Conservation (phyloP, 768 basidiomycete species). For the Peribolospora kevripleyi region DNA sequence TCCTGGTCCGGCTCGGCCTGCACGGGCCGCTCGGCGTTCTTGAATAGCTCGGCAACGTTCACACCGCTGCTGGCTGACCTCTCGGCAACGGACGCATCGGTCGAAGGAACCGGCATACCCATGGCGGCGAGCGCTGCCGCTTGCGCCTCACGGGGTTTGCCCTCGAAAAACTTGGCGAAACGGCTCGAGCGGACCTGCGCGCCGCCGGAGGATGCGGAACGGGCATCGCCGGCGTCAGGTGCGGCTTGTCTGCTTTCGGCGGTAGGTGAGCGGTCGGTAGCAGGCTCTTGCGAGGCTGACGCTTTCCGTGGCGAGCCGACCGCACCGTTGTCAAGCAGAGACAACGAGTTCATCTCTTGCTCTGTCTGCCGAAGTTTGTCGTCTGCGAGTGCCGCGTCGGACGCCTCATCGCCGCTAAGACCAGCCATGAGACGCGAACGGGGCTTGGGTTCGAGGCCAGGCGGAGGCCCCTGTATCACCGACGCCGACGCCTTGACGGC, state of each 20-base stretch:
- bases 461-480: not conserved
- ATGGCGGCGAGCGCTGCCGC: not conserved
- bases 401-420: not conserved
- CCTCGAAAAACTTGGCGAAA: constrained; percentile 12
- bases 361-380: not conserved
- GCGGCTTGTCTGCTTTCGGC: not conserved
- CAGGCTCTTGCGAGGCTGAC: not conserved
- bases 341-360: not conserved
- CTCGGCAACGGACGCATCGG: not conserved
- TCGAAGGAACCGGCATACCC: not conserved
- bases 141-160: constrained; percentile 2
- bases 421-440: not conserved
- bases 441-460: not conserved
- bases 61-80: constrained; percentile 4
- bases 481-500: not conserved
- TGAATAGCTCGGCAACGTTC: constrained; percentile 2
- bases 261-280: not conserved
- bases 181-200: not conserved
- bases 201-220: not conserved
- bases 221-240: not conserved
- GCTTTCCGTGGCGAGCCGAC: not conserved
- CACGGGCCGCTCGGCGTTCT: not conserved
- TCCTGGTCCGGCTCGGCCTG: not conserved
- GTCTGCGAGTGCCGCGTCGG: not conserved
- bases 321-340: constrained; percentile 9